These are phyloP conservation scores for Saprolegnia diclina DNA, from an alignment of 352 stramenopile species.

Conservation along the genomic window DNA sequence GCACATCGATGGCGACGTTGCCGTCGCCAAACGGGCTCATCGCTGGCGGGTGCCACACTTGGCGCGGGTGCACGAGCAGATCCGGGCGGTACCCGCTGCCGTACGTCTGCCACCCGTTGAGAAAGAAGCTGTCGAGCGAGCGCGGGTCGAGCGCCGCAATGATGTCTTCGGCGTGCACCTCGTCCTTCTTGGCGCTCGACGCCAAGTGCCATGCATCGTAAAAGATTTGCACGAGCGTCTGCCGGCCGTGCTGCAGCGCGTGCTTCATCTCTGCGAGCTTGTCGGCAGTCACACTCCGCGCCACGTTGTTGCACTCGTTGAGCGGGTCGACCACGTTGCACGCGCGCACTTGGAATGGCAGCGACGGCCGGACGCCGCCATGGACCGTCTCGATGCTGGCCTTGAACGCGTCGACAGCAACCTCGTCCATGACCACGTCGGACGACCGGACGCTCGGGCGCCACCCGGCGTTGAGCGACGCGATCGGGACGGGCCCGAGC, in stretches of 20 bases:
- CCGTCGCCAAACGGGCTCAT: not conserved
- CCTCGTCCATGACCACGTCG: constrained; percentile 8
- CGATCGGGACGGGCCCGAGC: constrained; percentile 62
- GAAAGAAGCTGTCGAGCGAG: constrained; percentile 48
- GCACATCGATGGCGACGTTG: constrained; percentile 10
- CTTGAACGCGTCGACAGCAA: constrained; percentile 4
- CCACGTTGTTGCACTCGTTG: constrained; percentile 82
- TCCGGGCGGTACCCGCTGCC: constrained; percentile 74
- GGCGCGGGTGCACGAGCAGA: constrained; percentile 67
- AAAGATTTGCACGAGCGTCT: constrained; percentile 20
- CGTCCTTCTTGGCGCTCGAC: not conserved
- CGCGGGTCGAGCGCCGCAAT: constrained; percentile 16
- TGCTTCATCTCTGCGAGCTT: constrained; percentile 66
- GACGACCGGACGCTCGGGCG: constrained; percentile 29
- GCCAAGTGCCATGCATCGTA: constrained; percentile 9
- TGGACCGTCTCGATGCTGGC: constrained; percentile 8
- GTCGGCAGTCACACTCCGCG: constrained; percentile 67
- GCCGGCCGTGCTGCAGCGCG: constrained; percentile 37
- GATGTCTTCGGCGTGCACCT: constrained; percentile 23
- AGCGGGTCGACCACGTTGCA: constrained; percentile 88
- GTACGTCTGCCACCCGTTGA: constrained; percentile 55
- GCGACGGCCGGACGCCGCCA: constrained; percentile 18
- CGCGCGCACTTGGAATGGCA: constrained; percentile 62
- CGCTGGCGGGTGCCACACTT: constrained; percentile 46
- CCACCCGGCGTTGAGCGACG: constrained; percentile 34